Base-by-base conservation (phyloP, 169 alveolate genomes). In the Eimeria necatrix region DNA sequence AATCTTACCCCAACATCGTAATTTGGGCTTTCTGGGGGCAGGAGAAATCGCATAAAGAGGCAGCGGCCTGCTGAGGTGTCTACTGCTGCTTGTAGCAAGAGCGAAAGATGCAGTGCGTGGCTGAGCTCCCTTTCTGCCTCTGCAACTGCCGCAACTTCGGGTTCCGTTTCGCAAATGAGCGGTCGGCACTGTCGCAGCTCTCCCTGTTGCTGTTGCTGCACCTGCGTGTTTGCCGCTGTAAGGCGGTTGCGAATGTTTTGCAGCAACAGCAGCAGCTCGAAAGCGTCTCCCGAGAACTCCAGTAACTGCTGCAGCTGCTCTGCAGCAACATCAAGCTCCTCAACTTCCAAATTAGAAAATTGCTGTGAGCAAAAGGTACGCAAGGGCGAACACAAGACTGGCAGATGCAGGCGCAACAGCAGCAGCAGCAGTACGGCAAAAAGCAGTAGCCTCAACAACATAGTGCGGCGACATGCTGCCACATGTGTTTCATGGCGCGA, bases 231-330 rank as follows among this genome's bases (percentile, higher is more conserved):
- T 10, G 48, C n/a, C 49, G 71, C 49, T 80, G 88, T 32, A n/a
- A 80, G 88, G 68, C 88, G 71, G 51, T 80, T 60, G 18, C 71
- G 68, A n/a, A 64, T n/a, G 5, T 22, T 49, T 20, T 80, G 88
- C 88, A 80, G 88, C 51, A 80, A 46, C 52, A 52, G 68, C 88
- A 80, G 88, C 88, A 80, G 71, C 88, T 80, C 71, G 49, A 60
- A 52, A 18, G 68, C 68, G 22, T 80, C 88, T 9, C 88, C 88
- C 16, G 88, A 49, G 24, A 80, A 80, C 52, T 26, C 88, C 71
- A 80, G 88, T 46, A 80, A 64, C 88, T 51, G 70, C 51, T 80
- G 68, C 88, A 80, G 88, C 88, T 49, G 52, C 88, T 80, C 88
- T 22, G 88, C 88, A 7, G 88, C 88, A 52, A 52, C 88, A 80